Conservation (phyloP, 345 rosid species). For the Melaleuca quinquenervia region DNA sequence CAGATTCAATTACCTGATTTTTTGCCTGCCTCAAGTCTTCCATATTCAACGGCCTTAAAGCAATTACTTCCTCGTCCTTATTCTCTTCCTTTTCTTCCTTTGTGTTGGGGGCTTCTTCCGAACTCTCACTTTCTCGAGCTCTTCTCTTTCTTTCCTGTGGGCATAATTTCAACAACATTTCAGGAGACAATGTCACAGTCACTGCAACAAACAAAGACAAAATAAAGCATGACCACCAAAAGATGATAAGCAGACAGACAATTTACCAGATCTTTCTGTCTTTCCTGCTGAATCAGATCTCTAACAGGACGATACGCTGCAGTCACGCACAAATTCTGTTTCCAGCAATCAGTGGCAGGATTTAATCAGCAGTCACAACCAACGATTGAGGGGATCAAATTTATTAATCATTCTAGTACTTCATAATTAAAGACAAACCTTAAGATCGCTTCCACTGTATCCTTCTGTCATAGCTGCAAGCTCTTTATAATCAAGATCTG, state of each 20-base stretch:
- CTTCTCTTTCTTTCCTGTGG: slow-evolving; percentile 57
- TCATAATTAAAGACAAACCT: slow-evolving; percentile 33
- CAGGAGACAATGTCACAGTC: neutral
- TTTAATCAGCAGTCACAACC: neutral
- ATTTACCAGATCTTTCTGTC: slow-evolving; percentile 61
- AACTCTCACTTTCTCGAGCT: slow-evolving; percentile 48
- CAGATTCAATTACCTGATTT: neutral
- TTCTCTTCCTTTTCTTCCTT: slow-evolving; percentile 53
- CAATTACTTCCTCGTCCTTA: slow-evolving; percentile 35
- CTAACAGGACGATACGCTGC: slow-evolving; percentile 98
- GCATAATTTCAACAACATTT: neutral
- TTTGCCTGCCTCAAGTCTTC: slow-evolving; percentile 91
- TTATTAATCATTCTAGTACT: neutral
- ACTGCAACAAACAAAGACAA: neutral
- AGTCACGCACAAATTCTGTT: slow-evolving; percentile 86
- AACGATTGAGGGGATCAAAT: neutral
- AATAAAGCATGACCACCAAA: neutral
- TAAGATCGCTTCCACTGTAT: slow-evolving; percentile 93
- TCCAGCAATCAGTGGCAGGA: slow-evolving; percentile 7
- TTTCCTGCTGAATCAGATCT: slow-evolving; percentile 78
- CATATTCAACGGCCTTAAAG: slow-evolving; percentile 70
- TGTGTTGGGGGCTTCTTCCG: slow-evolving; percentile 28
- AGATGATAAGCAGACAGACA: neutral
- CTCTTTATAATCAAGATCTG: slow-evolving; percentile 69
- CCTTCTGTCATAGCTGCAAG: slow-evolving; percentile 92